phyloP scores from a whole-genome alignment of 768 basidiomycete genomes.

The Xerocomellus intermedius region DNA sequence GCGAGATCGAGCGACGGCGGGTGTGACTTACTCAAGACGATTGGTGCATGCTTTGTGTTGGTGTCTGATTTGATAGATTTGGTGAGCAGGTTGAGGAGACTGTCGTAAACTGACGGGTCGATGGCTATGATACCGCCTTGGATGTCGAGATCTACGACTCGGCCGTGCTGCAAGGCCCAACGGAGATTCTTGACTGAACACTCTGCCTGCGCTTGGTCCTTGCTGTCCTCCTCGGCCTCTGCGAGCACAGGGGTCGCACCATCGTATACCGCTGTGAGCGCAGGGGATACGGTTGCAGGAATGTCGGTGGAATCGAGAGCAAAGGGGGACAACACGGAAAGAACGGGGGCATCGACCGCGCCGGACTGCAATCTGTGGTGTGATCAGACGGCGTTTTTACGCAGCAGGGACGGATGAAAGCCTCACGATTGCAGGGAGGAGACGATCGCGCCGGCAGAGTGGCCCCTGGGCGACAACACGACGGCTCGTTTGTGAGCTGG shows the following conservation, averaged over 20 bases:
- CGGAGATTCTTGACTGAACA: slow-evolving; percentile 52
- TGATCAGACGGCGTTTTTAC: background rate
- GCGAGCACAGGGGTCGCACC: slow-evolving; percentile 39
- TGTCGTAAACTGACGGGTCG: slow-evolving; percentile 57
- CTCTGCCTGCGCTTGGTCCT: slow-evolving; percentile 26
- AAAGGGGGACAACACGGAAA: slow-evolving; percentile 65
- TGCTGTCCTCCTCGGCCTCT: slow-evolving; percentile 19
- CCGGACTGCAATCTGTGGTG: slow-evolving; percentile 16
- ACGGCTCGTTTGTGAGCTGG: slow-evolving; percentile 61
- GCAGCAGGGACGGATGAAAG: background rate
- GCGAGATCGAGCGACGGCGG: background rate
- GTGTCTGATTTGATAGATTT: slow-evolving; percentile 46
- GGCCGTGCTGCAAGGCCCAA: slow-evolving; percentile 64
- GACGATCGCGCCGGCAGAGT: slow-evolving; percentile 38
- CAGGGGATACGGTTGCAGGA: slow-evolving; percentile 14
- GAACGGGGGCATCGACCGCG: slow-evolving; percentile 37
- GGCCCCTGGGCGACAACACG: slow-evolving; percentile 51
- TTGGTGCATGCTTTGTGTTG: slow-evolving; percentile 44
- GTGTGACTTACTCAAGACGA: slow-evolving; percentile 57
- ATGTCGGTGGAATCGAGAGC: slow-evolving; percentile 48
- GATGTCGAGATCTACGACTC: slow-evolving; percentile 71
- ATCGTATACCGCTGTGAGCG: slow-evolving; percentile 58
- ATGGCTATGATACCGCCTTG: slow-evolving; percentile 46
- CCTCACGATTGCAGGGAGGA: slow-evolving; percentile 42
- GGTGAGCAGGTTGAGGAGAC: slow-evolving; percentile 67